Evolutionary conservation across 768 basidiomycete species (phyloP), one percentile per base, ranked within the genome.

Genomic region (Chalciporus pseudorubinellus): DNA sequence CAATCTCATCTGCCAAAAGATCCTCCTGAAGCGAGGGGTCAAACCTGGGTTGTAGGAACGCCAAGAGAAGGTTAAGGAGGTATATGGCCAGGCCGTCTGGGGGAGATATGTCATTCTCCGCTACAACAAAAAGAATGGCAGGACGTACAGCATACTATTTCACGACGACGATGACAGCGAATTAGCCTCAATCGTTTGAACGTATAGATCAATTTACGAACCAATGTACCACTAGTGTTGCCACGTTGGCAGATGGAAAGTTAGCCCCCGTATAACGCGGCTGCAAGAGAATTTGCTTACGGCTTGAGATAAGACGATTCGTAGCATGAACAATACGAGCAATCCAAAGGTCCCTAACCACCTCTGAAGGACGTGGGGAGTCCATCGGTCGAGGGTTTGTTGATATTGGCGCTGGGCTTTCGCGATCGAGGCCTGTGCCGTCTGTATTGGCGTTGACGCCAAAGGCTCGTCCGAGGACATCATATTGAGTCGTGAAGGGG

Each of bases 11-110:
- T 2, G 93, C 97, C 56, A 92, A 77, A 12, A 98, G 75, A 68
- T 99, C 97, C 41, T 92, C 92, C 58, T 94, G 89, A 28, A 98
- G 74, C 2, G 95, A 95, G 1, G 97, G 95, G 71, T 99, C 97
- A 68, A 99, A 98, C 68, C 88, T 91, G 29, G 97, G 97, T 75
- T 98, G 95, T 16, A 99, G 78, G 78, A 99, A 99, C 2, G 97
- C 95, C 58, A 99, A 81, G 48, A 99, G 84, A 47, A 99, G 83
- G 74, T 99, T 97, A 53, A 98, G 80, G 56, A 95, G 83, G 73
- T 98, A 98, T 60, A 97, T 98, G 26, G 92, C 94, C 59, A 90
- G 86, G 16, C 90, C 95, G 66, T 95, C 89, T 89, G 53, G 13
- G 58, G 8, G 46, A 39, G 0, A 40, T 26, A 6, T 26, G 40